Conservation (phyloP, 495 filamentous ascomycete genomes). For the Entonaema liquescens region DNA sequence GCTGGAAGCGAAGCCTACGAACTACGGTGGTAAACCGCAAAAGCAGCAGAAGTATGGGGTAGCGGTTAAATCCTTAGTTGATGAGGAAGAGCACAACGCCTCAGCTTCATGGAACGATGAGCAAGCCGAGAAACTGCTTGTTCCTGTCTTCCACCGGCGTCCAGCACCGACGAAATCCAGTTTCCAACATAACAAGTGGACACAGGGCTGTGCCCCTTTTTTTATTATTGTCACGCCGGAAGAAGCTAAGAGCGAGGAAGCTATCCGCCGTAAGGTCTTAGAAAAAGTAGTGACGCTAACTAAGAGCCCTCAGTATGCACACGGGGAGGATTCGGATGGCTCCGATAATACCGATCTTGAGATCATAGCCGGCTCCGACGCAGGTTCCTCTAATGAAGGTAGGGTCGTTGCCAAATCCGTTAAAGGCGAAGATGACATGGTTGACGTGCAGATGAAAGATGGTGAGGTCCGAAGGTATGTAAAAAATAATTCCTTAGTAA, state of each 20-base stretch:
- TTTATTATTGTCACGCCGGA: conserved; percentile 61
- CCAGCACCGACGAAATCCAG: conserved; percentile 23
- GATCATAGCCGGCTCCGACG: conserved; percentile 77
- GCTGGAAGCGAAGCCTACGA: conserved; percentile 80
- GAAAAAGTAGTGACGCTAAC: conserved; percentile 59
- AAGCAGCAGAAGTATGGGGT: conserved; percentile 56
- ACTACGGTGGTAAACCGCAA: conserved; percentile 65
- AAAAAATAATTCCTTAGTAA: conserved; percentile 14
- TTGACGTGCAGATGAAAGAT: conserved; percentile 88
- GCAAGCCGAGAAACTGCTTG: conserved; percentile 73
- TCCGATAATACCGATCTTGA: conserved; percentile 71
- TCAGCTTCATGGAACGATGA: conserved; percentile 67
- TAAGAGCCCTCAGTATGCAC: conserved; percentile 53
- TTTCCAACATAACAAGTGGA: conserved; percentile 37
- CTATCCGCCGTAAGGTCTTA: conserved; percentile 60
- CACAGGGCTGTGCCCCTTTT: conserved; percentile 51
- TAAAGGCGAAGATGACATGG: conserved; percentile 88
- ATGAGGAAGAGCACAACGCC: conserved; percentile 64
- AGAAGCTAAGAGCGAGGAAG: conserved; percentile 59
- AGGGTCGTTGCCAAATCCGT: conserved; percentile 79
- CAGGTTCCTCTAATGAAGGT: conserved; percentile 71
- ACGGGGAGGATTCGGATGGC: conserved; percentile 55
- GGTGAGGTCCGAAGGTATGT: conserved; percentile 34
- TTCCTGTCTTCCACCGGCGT: conserved; percentile 78
- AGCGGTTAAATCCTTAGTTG: conserved; percentile 53